Conservation (phyloP, 1,284 basidiomycete species). For the Naganishia cerealis region DNA sequence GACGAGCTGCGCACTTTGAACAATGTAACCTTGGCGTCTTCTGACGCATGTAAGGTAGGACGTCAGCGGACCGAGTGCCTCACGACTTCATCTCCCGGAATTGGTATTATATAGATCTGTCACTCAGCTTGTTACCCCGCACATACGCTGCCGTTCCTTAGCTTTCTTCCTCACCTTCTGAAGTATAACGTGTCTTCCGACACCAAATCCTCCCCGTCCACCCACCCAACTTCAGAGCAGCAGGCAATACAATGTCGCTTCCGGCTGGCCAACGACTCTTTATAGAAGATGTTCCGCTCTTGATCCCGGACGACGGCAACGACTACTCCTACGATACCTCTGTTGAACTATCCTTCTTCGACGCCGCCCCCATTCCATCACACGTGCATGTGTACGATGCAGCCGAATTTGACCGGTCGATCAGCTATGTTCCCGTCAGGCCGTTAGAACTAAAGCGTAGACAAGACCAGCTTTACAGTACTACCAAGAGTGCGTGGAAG, state of each 20-base stretch:
- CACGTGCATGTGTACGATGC: background rate
- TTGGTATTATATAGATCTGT: background rate
- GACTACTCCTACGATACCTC: constrained; percentile 12
- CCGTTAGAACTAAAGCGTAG: constrained; percentile 20
- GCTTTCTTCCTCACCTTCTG: background rate
- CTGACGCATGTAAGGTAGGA: background rate
- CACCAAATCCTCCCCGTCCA: background rate
- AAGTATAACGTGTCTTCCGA: background rate
- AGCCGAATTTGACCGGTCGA: background rate
- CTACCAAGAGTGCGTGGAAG: background rate
- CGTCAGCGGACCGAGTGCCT: background rate
- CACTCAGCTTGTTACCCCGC: background rate
- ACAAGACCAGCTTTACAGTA: background rate
- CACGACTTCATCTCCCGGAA: background rate
- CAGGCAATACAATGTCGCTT: constrained; percentile 1
- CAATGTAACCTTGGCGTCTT: background rate
- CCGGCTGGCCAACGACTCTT: background rate
- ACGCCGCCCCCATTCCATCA: background rate
- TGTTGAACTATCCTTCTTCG: constrained; percentile 21
- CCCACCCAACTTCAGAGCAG: background rate
- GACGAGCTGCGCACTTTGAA: background rate
- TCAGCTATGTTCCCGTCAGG: background rate
- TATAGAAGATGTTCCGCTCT: constrained; percentile 3
- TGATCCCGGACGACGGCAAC: constrained; percentile 22
- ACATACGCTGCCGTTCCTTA: background rate